Percentiles rank a stretch among this genome's conserved stretches.
phyloP scores from a whole-genome alignment of 108 stramenopile genomes.

The Skeletonema marinoi region DNA sequence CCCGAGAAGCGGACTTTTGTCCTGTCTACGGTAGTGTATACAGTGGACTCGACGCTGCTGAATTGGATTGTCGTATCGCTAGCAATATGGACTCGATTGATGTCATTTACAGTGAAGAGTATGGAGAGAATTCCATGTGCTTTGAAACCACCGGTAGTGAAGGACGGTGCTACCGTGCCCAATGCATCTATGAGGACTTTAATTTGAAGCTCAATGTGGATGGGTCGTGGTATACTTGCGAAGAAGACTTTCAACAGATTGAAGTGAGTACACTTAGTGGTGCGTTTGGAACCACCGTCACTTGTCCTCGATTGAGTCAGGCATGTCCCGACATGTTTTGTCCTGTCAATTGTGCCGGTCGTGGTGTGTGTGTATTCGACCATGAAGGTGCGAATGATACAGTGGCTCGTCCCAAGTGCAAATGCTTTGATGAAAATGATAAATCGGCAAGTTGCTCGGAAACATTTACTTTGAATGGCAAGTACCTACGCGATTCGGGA shows the following conservation, averaged over 20 bases:
- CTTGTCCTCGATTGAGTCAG: slow-evolving; percentile 56
- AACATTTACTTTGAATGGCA: slow-evolving; percentile 70
- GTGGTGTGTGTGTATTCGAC: slow-evolving; percentile 73
- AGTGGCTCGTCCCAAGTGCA: slow-evolving; percentile 56
- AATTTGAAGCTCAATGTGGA: slow-evolving; percentile 54
- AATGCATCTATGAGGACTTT: slow-evolving; percentile 52
- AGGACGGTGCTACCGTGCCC: slow-evolving; percentile 76
- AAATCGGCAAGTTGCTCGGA: slow-evolving; percentile 81
- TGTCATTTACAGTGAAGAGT: slow-evolving; percentile 65
- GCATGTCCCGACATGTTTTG: slow-evolving; percentile 88
- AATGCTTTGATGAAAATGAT: slow-evolving; percentile 80
- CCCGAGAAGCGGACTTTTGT: slow-evolving; percentile 81
- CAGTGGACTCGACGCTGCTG: slow-evolving; percentile 55
- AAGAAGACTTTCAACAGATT: slow-evolving; percentile 76
- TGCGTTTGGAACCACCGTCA: slow-evolving; percentile 43
- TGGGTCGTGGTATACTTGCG: slow-evolving; percentile 63
- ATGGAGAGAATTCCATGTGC: slow-evolving; percentile 71
- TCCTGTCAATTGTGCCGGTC: slow-evolving; percentile 81
- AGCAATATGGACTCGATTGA: slow-evolving; percentile 66
- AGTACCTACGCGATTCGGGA: slow-evolving; percentile 64
- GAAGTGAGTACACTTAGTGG: slow-evolving; percentile 43
- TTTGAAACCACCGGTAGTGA: slow-evolving; percentile 68
- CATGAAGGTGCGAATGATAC: slow-evolving; percentile 48
- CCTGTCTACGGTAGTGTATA: slow-evolving; percentile 80
- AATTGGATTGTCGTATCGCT: slow-evolving; percentile 62